Evolutionary conservation across 805 yeast genomes (phyloP), one percentile per base, ranked within the genome.

Genomic region (Hanseniaspora lindneri): DNA sequence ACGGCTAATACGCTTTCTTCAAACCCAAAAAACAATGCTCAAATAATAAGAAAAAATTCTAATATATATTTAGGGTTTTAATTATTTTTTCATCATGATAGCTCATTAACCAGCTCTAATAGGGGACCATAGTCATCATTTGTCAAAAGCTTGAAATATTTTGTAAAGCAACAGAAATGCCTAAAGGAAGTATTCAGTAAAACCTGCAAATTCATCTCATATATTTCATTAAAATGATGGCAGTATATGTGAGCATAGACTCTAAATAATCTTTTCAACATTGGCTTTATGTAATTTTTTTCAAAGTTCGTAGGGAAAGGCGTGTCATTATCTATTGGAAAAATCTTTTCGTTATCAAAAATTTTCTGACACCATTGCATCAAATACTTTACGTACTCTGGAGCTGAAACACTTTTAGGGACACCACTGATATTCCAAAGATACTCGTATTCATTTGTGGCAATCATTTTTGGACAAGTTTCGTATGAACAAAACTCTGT

Each of bases 231-330:
- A 64, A 92, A 89, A 63, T 92, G 99, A 60, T 92, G 97, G 60
- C 98, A 92, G 65, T 92, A 92, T 39, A 92, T 84, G 66, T 92
- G 99, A 1, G 98, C 97, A 60, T 92, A 92, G 3, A 92, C 87
- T 61, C 98, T 74, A 65, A 88, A 92, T 44, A 92, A 69, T 55
- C 98, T 75, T 65, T 89, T 86, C 71, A 92, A 77, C 41, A 92
- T 85, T 17, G 94, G 88, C 58, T 79, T 82, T 39, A 86, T 83
- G 53, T 85, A 72, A 42, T 53, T 58, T 7, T 79, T 73, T 20
- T 79, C 78, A 58, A 94, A 88, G 55, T 81, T 85, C 44, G 78
- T 78, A 7, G 96, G 92, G 64, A 92, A 92, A 2, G 94, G 87
- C n/a, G 83, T 88, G 14, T 94, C 95, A 57, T 79, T 74, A 62